Percentiles rank a stretch among this genome's conserved stretches.
These are phyloP conservation scores for Corymbia calophylla DNA, from an alignment of 441 rosid genomes.

Conservation along the genomic window DNA sequence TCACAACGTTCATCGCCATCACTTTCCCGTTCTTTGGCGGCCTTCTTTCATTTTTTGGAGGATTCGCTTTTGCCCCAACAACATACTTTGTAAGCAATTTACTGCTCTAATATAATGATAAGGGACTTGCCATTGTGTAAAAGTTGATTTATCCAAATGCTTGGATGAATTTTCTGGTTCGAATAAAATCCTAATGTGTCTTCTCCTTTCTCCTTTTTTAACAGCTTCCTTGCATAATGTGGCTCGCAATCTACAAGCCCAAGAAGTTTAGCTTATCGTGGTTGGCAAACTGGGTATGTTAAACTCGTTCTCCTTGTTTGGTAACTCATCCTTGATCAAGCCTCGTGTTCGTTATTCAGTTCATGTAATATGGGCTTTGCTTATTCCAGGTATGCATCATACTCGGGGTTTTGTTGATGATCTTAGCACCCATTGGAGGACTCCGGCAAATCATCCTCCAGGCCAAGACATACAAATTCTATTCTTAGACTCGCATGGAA, in stretches of 20 bases:
- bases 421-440: constrained; percentile 32
- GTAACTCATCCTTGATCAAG: not conserved
- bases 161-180: not conserved
- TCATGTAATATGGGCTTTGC: not conserved
- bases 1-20: not conserved
- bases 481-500: constrained; percentile 5
- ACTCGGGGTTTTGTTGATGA: constrained; percentile 22
- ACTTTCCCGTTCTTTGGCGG: not conserved
- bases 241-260: not conserved
- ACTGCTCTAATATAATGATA: not conserved
- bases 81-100: constrained; percentile 2
- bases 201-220: not conserved
- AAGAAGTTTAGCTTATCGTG: not conserved
- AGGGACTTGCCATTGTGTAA: not conserved
- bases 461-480: constrained; percentile 28
- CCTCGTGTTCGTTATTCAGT: not conserved
- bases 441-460: constrained; percentile 19
- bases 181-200: not conserved
- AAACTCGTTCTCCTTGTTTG: not conserved
- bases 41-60: not conserved
- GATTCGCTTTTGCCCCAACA: constrained; percentile 3
- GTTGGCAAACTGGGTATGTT: not conserved
- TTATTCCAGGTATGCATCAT: constrained; percentile 22
- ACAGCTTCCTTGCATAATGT: constrained; percentile 7
- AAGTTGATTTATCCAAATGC: not conserved